Evolutionary conservation across 2,329 filamentous ascomycete genomes (phyloP), one percentile per base, ranked within the genome.

Genomic region (Dothistroma pini): DNA sequence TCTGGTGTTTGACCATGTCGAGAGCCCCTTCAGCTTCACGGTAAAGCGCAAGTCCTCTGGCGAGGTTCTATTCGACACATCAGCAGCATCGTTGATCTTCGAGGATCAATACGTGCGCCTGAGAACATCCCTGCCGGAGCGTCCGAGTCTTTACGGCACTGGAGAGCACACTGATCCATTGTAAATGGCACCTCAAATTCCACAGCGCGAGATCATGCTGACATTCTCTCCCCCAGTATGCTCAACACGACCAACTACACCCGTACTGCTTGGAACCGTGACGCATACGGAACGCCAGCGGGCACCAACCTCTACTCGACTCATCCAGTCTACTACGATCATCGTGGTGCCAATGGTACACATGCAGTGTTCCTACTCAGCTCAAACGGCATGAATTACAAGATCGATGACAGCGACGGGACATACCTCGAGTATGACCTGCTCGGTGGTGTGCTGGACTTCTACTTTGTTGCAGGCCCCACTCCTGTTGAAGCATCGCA

Each of bases 391-490:
- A 92, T 92, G 86, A 89, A 93, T 62, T 81, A 93, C 72, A 88
- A 87, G 67, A 86, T 93, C 72, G 83, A 91, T 71, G 83, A 85
- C 64, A 84, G 83, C 1, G 25, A 81, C 8, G 80, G 83, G 7
- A 86, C 93, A 71, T 91, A 87, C 60, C 81, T 95, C 5, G 89
- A 93, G 75, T 95, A 93, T 77, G 91, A 93, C 72, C 85, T 85
- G 0, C 80, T 93, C 0, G 90, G 90, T 7, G 90, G 91, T 10
- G 82, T 93, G 21, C 72, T 95, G 1, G 91, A 93, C 73, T 71
- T 83, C 31, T 83, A 83, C 72, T 83, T 83, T 70, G 62, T 83
- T 59, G 75, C 80, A 35, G 81, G 81, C 2, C 77, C 77, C 3
- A 67, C 75, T 16, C 81, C 81, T 4, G 73, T 74, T 10, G 75